Evolutionary conservation across 176 grass and related monocot species (phyloP).

Genomic region (Cenchrus fungigraminus): DNA sequence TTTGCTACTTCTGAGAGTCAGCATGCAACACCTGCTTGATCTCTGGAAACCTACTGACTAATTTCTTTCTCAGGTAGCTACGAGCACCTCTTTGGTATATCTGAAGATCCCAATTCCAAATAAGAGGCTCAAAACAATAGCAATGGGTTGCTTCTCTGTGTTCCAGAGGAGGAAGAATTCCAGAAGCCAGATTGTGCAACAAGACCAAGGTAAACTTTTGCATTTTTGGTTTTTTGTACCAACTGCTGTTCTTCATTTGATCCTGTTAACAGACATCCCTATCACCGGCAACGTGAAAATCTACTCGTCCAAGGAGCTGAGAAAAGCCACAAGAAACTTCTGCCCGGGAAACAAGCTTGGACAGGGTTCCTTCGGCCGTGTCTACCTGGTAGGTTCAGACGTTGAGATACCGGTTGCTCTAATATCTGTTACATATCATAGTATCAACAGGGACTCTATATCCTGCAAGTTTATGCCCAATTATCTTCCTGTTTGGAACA

Average conservation of each 20-base stretch:
- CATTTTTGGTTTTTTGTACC: not conserved
- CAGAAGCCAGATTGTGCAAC: slow-evolving; percentile 43
- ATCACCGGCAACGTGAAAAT: slow-evolving; percentile 60
- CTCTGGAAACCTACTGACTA: not conserved
- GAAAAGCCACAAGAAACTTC: slow-evolving; percentile 76
- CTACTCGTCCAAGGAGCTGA: slow-evolving; percentile 75
- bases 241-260: slow-evolving; percentile 5
- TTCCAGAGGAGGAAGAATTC: slow-evolving; percentile 48
- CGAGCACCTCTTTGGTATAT: not conserved
- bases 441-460: not conserved
- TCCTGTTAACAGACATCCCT: slow-evolving; percentile 42
- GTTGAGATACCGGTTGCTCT: not conserved
- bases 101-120: slow-evolving; percentile 19
- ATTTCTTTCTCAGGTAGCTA: slow-evolving; percentile 30
- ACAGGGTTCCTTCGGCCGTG: slow-evolving; percentile 83
- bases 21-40: not conserved
- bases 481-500: slow-evolving; percentile 1
- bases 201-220: slow-evolving; percentile 49
- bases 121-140: not conserved
- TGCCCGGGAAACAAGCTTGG: slow-evolving; percentile 66
- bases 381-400: slow-evolving; percentile 63
- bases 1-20: not conserved
- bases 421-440: not conserved
- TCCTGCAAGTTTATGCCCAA: not conserved
- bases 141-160: slow-evolving; percentile 56